Evolutionary conservation across 441 rosid species (phyloP).

Genomic region (Gossypium armourianum): DNA sequence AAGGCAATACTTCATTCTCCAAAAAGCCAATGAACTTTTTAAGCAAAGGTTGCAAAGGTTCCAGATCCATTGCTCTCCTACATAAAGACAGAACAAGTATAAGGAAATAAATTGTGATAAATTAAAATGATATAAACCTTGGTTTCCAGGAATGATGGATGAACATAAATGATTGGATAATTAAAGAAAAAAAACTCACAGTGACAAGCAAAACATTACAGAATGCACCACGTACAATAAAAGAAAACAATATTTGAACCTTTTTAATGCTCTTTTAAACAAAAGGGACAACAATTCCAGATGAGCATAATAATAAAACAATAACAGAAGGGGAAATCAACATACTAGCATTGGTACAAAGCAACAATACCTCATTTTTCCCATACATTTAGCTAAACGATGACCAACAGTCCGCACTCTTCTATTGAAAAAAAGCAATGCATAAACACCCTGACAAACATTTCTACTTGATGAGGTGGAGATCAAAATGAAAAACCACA

Average conservation of each 20-base stretch:
- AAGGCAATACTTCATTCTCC: constrained; percentile 73
- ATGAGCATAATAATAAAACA: neutral
- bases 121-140: neutral
- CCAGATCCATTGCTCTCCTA: constrained; percentile 86
- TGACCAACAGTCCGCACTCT: constrained; percentile 79
- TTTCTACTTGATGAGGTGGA: constrained; percentile 16
- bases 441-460: constrained; percentile 71
- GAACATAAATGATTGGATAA: neutral
- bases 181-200: neutral
- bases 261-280: neutral
- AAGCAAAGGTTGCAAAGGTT: constrained; percentile 86
- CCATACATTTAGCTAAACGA: constrained; percentile 79
- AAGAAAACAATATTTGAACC: neutral
- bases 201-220: neutral
- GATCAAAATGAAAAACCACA: constrained; percentile 2
- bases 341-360: neutral
- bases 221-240: neutral
- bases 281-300: neutral
- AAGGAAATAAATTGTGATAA: constrained; percentile 14
- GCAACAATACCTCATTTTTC: constrained; percentile 63
- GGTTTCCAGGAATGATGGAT: neutral
- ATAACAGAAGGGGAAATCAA: neutral
- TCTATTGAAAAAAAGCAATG: constrained; percentile 80
- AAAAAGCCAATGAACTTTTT: constrained; percentile 63
- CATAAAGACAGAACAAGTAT: constrained; percentile 19